phyloP scores from a whole-genome alignment of 129 eudicot species.

The Deinandra increscens region DNA sequence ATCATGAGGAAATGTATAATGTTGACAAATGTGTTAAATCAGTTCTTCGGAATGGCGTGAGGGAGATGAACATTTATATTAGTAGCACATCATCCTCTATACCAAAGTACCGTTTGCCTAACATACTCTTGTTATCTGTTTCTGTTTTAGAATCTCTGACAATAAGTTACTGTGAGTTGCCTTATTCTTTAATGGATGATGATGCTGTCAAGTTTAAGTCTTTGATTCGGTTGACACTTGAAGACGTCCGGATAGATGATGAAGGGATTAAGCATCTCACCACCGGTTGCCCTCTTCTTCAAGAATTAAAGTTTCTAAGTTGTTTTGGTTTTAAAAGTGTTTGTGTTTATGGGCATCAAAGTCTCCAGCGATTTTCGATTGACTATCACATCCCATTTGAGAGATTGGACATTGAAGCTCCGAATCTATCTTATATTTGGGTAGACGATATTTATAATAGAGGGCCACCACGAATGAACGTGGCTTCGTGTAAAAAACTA shows the following conservation, averaged over 20 bases:
- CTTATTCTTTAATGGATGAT: too few relatives aligned
- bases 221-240: too few relatives aligned
- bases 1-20: too few relatives aligned
- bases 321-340: not conserved
- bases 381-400: not conserved
- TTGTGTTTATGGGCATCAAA: constrained; percentile 7
- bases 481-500: not conserved
- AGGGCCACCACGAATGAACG: not conserved
- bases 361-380: not conserved
- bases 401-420: not conserved
- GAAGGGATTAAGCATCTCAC: not conserved
- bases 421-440: not conserved
- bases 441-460: not conserved
- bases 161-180: too few relatives aligned
- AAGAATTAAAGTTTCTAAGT: not conserved
- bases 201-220: not conserved
- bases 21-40: too few relatives aligned
- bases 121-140: too few relatives aligned
- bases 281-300: constrained; percentile 10
- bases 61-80: too few relatives aligned
- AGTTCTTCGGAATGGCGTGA: too few relatives aligned
- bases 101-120: constrained; percentile 5
- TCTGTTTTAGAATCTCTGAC: too few relatives aligned
- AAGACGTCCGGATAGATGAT: too few relatives aligned
- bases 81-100: too few relatives aligned